Base-by-base conservation (phyloP, 345 rosid species). In the Populus ilicifolia region DNA sequence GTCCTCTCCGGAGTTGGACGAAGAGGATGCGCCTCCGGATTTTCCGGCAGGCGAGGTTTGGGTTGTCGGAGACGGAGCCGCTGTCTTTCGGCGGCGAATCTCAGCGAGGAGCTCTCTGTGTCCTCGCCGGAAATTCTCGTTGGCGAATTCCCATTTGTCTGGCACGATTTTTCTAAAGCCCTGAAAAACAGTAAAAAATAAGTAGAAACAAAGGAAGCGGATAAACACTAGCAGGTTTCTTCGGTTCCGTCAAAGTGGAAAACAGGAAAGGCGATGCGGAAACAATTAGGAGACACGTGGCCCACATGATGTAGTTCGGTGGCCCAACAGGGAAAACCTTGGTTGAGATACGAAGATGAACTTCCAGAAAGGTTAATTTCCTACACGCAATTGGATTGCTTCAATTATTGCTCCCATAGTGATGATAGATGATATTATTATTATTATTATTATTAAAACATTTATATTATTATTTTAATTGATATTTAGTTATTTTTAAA, bases 91-190 rank as follows among this genome's bases (percentile, higher is more conserved):
- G 27, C 75, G 77, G 18, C 82, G 83, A 68, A 91, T 89, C 20
- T 84, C 91, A 8, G 86, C 35, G 35, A 90, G 67, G 18, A 87
- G 84, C 25, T 90, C 91, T 30, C 80, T 89, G 5, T 86, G 83
- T 54, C 88, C 97, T 78, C 86, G 84, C 25, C 83, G 83, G 86
- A 92, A 92, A 76, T 86, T 73, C 39, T 92, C 93, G 85, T 92
- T 92, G 17, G 91, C 90, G 46, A 92, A 92, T 66, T 92, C 97
- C 97, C 97, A 90, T 86, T 92, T 92, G 72, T 92, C 97, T 20
- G 94, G 91, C 69, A 90, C 97, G 48, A 86, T 84, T 83, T 90
- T 92, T 16, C 92, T 85, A 61, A 92, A 92, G 27, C 97, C 97
- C 97, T 92, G 79, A 6, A 62, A 27, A 14, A 62, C 8, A 39